Percentiles rank a stretch among this genome's conserved stretches.
Conservation (phyloP, 2,329 filamentous ascomycete genomes). For the Claviceps monticola region DNA sequence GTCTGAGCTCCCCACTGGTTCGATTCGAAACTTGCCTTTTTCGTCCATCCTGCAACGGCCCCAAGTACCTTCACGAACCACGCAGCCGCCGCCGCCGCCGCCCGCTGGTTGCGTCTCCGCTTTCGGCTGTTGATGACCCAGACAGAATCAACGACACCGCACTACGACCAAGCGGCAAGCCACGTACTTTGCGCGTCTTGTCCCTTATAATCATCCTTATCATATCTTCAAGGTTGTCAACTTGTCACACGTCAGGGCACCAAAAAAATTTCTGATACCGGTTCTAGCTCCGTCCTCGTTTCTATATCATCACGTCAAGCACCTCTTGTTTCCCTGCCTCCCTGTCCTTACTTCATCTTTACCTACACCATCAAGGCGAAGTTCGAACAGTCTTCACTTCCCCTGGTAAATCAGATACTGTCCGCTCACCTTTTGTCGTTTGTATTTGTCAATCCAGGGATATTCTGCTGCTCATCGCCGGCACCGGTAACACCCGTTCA, state of each 20-base stretch:
- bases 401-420: no score
- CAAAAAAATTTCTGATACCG: no score
- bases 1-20: no score
- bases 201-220: neutral
- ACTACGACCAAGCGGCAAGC: neutral
- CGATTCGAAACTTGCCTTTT: neutral
- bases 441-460: neutral
- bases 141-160: conserved; percentile 5
- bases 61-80: neutral
- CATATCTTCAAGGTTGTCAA: no score
- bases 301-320: conserved; percentile 1
- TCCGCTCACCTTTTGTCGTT: neutral
- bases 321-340: neutral
- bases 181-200: neutral
- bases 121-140: conserved; percentile 8
- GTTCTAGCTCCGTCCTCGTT: neutral
- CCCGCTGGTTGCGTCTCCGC: conserved; percentile 8
- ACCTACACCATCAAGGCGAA: neutral
- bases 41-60: neutral
- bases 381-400: no score
- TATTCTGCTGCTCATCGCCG: neutral
- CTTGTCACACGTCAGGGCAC: conserved; percentile 2
- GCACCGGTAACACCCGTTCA: neutral
- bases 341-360: neutral
- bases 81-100: conserved; percentile 1